Base-by-base conservation (phyloP, 306 rosid species). In the Vicia faba region DNA sequence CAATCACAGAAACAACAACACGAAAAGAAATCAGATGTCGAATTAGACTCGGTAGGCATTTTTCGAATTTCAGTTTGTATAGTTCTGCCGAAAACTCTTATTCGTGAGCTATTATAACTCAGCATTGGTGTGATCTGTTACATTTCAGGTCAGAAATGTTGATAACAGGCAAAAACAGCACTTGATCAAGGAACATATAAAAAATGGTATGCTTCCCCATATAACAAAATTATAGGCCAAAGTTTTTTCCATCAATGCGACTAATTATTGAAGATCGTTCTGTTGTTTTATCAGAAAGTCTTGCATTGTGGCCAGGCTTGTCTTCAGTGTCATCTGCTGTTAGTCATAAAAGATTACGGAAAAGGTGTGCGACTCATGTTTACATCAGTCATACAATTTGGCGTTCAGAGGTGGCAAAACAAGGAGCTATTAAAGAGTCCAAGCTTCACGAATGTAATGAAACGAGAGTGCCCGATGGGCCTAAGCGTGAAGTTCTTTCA, bases 291-390 rank as follows among this genome's bases (percentile, higher is more conserved):
- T 48, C 55, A 64, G 74, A 77, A 40, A 67, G 71, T 61, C 80
- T 72, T 77, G 70, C 68, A 77, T 70, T 74, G 66, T 77, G 82
- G 85, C 75, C 82, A 25, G 71, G 61, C 65, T 73, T 81, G 70
- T 66, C 77, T 40, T 68, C 43, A 10, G 64, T 45, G 35, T 55
- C 70, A 63, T 61, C 18, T 26, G 74, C 23, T 55, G 61, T 20
- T 18, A 14, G 11, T 35, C 70, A 55, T 50, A 79, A 72, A 64
- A 78, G 38, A 40, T 44, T 72, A 8, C 77, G 80, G 82, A 91
- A 84, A 83, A 88, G 75, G 70, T 88, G 86, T 70, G 90, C 86
- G 33, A 66, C 82, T 61, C 97, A 91, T 78, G 87, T 86, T 50
- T 73, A 71, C 87, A 88, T 88, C 50, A 78, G 85, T 69, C 85